Evolutionary conservation across 2,329 filamentous ascomycete genomes (phyloP).

Genomic region (Aspergillus viridinutans): DNA sequence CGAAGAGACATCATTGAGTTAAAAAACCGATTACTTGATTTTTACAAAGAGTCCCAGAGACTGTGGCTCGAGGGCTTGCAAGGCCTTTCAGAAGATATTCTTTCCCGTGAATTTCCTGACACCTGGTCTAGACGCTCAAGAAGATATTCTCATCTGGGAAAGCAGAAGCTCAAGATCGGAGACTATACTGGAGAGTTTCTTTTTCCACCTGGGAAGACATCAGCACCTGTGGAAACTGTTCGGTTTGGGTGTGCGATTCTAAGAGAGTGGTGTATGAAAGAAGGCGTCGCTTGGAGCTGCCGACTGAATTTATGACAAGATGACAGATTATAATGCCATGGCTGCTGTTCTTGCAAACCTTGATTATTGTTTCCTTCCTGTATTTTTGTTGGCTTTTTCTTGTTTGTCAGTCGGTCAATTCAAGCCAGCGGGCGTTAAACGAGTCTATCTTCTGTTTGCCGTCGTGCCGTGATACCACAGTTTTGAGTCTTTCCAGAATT

Average conservation of each 20-base stretch:
- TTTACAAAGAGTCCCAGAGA: constrained; percentile 38
- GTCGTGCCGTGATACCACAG: background rate
- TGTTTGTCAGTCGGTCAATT: background rate
- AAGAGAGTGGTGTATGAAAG: constrained; percentile 44
- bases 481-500: background rate
- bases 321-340: background rate
- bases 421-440: background rate
- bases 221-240: constrained; percentile 42
- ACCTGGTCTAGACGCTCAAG: constrained; percentile 42
- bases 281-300: constrained; percentile 43
- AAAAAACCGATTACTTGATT: constrained; percentile 37
- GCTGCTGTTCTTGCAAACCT: background rate
- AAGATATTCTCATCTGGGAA: constrained; percentile 35
- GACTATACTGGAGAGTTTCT: constrained; percentile 38
- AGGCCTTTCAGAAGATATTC: constrained; percentile 37
- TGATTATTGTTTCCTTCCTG: background rate
- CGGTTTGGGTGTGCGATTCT: constrained; percentile 44
- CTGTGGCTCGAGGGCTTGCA: constrained; percentile 43
- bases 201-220: constrained; percentile 42
- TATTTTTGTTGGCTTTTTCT: background rate
- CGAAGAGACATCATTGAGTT: constrained; percentile 39
- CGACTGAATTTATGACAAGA: constrained; percentile 34
- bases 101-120: constrained; percentile 39
- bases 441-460: background rate
- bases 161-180: constrained; percentile 28